Conservation (phyloP, 2,329 filamentous ascomycete species). For the Amphichorda felina region DNA sequence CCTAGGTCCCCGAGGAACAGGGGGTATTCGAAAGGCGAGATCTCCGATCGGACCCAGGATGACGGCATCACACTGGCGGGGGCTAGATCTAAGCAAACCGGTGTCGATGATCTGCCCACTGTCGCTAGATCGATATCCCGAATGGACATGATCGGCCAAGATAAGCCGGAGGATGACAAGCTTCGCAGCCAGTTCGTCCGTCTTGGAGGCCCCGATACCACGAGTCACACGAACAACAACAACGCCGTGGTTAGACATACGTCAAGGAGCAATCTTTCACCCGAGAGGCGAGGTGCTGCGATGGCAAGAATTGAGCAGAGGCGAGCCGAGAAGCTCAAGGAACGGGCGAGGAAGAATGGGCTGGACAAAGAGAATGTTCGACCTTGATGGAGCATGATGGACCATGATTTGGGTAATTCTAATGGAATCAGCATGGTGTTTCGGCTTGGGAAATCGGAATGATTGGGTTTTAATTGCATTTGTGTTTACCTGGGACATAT, state of each 20-base stretch:
- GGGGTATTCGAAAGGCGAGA: conserved; percentile 20
- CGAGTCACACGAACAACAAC: too few species aligned
- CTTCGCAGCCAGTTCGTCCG: background rate
- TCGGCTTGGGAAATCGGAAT: background rate
- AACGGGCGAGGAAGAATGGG: conserved; percentile 16
- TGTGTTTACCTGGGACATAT: too few species aligned
- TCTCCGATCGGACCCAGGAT: conserved; percentile 16
- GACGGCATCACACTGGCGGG: conserved; percentile 12
- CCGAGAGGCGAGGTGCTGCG: conserved; percentile 40
- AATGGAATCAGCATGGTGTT: background rate
- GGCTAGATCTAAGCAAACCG: conserved; percentile 10
- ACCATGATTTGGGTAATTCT: background rate
- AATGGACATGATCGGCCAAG: conserved; percentile 5
- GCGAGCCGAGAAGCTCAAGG: conserved; percentile 35
- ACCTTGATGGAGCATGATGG: too few species aligned
- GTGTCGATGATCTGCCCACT: conserved; percentile 14
- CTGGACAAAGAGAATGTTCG: conserved; percentile 40
- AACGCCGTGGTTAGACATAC: too few species aligned
- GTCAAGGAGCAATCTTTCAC: conserved; percentile 31
- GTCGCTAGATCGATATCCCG: conserved; percentile 12
- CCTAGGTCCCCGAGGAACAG: conserved; percentile 26
- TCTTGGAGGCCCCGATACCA: conserved; percentile 8
- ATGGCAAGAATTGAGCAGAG: conserved; percentile 42
- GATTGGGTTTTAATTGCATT: too few species aligned
- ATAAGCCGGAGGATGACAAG: background rate